Conservation (phyloP, 352 stramenopile genomes). For the Phytophthora podocarpi region DNA sequence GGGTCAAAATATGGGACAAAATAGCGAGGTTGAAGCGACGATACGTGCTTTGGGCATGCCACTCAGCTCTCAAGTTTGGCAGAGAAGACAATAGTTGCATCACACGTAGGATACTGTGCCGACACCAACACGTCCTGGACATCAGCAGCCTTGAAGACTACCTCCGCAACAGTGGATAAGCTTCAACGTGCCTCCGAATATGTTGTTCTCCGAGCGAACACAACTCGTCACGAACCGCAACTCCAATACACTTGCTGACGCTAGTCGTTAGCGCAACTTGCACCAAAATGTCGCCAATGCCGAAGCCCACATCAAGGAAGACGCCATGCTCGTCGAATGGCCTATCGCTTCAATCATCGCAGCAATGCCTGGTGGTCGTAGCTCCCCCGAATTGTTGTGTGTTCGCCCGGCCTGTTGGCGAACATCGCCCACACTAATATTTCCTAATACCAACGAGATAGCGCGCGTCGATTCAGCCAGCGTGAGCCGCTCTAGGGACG, state of each 20-base stretch:
- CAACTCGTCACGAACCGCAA: background rate
- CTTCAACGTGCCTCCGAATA: background rate
- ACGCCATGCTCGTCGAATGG: too few relatives aligned
- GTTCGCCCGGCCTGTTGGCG: too few relatives aligned
- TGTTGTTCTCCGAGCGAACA: background rate
- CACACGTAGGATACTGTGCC: background rate
- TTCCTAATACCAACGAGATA: too few relatives aligned
- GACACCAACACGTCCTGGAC: background rate
- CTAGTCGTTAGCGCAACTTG: constrained; percentile 1
- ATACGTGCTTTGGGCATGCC: background rate
- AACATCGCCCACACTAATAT: too few relatives aligned
- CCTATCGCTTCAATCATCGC: too few relatives aligned
- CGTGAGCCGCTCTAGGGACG: too few relatives aligned
- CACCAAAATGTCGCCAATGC: too few relatives aligned
- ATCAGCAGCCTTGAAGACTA: background rate
- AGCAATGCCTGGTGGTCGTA: too few relatives aligned
- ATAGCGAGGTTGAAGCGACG: background rate
- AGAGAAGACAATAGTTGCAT: constrained; percentile 10
- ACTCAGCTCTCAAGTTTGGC: constrained; percentile 6
- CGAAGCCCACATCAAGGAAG: too few relatives aligned
- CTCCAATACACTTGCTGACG: background rate
- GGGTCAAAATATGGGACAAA: too few relatives aligned
- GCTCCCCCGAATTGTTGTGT: too few relatives aligned
- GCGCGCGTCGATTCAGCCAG: too few relatives aligned
- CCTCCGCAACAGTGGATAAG: background rate